phyloP scores from a whole-genome alignment of 371 early-diverging fungal species.

The Rhizopus arrhizus region DNA sequence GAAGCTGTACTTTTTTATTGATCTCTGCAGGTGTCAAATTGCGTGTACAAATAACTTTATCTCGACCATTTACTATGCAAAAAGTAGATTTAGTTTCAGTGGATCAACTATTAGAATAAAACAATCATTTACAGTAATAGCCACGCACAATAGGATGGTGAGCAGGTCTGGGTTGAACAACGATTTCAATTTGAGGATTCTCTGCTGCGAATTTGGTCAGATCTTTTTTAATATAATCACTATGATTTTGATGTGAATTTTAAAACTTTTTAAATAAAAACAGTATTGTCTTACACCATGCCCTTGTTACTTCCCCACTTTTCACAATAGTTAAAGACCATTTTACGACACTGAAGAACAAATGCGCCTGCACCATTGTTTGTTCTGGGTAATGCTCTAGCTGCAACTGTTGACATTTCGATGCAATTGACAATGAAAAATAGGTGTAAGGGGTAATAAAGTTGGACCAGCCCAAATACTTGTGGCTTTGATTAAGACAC shows the following conservation, averaged over 20 bases:
- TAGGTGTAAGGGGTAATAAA: too few relatives aligned
- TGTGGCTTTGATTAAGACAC: too few relatives aligned
- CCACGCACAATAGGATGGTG: conserved; percentile 80
- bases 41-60: conserved; percentile 74
- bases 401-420: conserved; percentile 31
- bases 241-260: conserved; percentile 13
- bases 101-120: too few relatives aligned
- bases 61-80: conserved; percentile 67
- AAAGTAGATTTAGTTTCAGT: too few relatives aligned
- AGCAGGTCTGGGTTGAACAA: conserved; percentile 78
- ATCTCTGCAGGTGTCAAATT: conserved; percentile 67
- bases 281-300: conserved; percentile 64
- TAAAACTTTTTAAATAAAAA: neutral
- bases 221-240: conserved; percentile 74
- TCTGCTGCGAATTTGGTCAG: conserved; percentile 68
- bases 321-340: conserved; percentile 87
- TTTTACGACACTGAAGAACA: conserved; percentile 77
- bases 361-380: conserved; percentile 85
- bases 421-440: too few relatives aligned
- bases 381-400: conserved; percentile 37
- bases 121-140: conserved; percentile 62
- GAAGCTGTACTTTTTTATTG: conserved; percentile 59
- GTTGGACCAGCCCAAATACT: too few relatives aligned
- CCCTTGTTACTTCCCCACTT: conserved; percentile 81
- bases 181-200: conserved; percentile 80